phyloP scores from a whole-genome alignment of 129 eudicot species.

The Ambrosia artemisiifolia region DNA sequence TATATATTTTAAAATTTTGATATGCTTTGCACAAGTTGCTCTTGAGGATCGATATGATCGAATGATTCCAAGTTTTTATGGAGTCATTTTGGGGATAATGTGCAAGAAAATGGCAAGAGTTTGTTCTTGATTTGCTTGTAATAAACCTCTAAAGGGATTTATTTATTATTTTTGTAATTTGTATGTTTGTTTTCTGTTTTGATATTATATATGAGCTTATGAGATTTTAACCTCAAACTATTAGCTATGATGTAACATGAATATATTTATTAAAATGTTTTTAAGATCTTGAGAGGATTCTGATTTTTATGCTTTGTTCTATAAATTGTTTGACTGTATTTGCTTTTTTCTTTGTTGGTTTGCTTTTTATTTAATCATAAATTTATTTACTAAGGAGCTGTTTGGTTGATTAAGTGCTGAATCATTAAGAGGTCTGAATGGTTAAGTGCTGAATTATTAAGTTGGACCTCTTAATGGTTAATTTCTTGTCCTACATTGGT shows the following conservation, averaged over 20 bases:
- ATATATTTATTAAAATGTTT: background rate
- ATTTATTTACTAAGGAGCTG: background rate
- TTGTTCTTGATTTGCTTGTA: conserved; percentile 6
- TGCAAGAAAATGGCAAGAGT: conserved; percentile 26
- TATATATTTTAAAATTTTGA: background rate
- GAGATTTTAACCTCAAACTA: conserved; percentile 22
- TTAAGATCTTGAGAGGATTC: background rate
- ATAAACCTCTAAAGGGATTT: conserved; percentile 27
- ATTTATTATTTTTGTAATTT: conserved; percentile 13
- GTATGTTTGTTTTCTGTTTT: conserved; percentile 16
- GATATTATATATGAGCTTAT: conserved; percentile 15
- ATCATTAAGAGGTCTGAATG: too few species aligned
- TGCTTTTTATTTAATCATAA: background rate
- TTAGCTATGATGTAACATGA: conserved; percentile 10
- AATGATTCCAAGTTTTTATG: conserved; percentile 40
- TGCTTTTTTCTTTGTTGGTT: background rate
- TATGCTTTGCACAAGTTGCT: conserved; percentile 26
- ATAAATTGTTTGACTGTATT: background rate
- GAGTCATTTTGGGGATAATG: conserved; percentile 40
- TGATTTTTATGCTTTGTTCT: background rate
- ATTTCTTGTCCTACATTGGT: too few species aligned
- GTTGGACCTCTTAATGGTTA: too few species aligned
- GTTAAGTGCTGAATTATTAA: too few species aligned
- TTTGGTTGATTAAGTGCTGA: too few species aligned
- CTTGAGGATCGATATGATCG: conserved; percentile 46